Base-by-base conservation (phyloP, 1,284 basidiomycete genomes). In the Rhodotorula mucilaginosa region DNA sequence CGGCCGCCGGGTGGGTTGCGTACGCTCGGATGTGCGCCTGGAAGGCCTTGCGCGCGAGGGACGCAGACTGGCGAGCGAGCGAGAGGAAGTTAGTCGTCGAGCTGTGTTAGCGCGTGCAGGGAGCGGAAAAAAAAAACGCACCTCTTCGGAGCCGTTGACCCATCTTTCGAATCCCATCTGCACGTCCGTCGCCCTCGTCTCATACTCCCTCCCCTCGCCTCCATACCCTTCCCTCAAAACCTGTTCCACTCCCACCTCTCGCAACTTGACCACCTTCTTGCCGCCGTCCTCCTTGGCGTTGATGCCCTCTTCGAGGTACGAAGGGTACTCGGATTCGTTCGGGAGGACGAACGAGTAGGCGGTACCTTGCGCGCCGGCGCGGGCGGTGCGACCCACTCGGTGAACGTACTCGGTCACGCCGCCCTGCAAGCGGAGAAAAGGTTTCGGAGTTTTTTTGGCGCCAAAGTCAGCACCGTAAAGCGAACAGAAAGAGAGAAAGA, bases 391-490 rank as follows among this genome's bases (percentile, higher is more conserved):
- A 39, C 97, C 97, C 10, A 99, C 92, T 59, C 97, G 87, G 82
- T 99, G 97, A 8, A 99, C 89, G 79, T 99, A 99, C 81, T 99
- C 97, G 31, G 91, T 97, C 23, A 90, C 90, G 3, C 97, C 96
- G 21, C 94, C 92, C 83, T 78, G 26, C 7, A 29, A 13, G 12
- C 5, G 5, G 46, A 13, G 34, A 29, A 31, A 15, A 51, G 57
- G 6, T 1, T 19, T 10, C 6, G 26, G 26, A 26, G 47, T 21
- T 62, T 31, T 51, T 23, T 6, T 46, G 26, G 26, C 44, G 58
- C 46, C 47, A 7, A 3, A 1, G 15, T 26, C 26, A 18, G 52
- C n/a, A n/a, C 15, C 52, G 23, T 15, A 8, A 3, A 15, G 6
- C 26, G 26, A 26, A 26, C 26, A 63, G 26, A 13, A 6, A 18